These are phyloP conservation scores for Penicillium longicatenatum DNA, from an alignment of 495 filamentous ascomycete species.

Conservation along the genomic window DNA sequence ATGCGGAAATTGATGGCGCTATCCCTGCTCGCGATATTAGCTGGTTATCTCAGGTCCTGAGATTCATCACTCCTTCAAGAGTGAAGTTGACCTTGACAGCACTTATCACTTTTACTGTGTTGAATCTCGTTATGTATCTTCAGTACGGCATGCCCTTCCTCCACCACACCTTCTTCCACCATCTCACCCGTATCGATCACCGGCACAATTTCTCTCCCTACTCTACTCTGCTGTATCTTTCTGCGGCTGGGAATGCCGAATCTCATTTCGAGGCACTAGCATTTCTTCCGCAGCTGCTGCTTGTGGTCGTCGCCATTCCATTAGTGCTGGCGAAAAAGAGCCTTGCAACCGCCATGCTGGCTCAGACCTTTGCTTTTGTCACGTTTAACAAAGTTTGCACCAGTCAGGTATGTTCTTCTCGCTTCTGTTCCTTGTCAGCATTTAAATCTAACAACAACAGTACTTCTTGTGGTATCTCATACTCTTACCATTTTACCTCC, in stretches of 20 bases:
- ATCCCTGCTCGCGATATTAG: not conserved
- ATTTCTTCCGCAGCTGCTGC: slow-evolving; percentile 82
- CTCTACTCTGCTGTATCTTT: slow-evolving; percentile 86
- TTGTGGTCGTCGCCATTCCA: slow-evolving; percentile 77
- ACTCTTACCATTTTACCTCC: slow-evolving; percentile 88
- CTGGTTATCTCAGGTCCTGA: slow-evolving; percentile 26
- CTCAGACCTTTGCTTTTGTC: slow-evolving; percentile 97
- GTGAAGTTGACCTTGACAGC: slow-evolving; percentile 65
- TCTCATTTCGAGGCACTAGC: slow-evolving; percentile 74
- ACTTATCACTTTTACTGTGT: slow-evolving; percentile 63
- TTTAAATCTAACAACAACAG: slow-evolving; percentile 42
- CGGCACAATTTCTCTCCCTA: slow-evolving; percentile 98
- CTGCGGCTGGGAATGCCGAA: slow-evolving; percentile 56
- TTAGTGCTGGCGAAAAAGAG: slow-evolving; percentile 78
- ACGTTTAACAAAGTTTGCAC: slow-evolving; percentile 99
- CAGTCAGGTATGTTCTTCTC: slow-evolving; percentile 66
- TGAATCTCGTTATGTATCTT: slow-evolving; percentile 78
- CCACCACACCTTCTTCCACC: slow-evolving; percentile 87
- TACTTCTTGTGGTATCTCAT: slow-evolving; percentile 99
- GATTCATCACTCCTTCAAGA: slow-evolving; percentile 64
- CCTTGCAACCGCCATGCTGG: slow-evolving; percentile 85
- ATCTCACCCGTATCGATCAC: slow-evolving; percentile 91
- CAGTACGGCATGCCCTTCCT: slow-evolving; percentile 76
- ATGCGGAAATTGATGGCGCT: slow-evolving; percentile 46
- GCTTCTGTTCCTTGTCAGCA: not conserved